Base-by-base conservation (phyloP, 2,329 filamentous ascomycete species). In the Hortaea werneckii region DNA sequence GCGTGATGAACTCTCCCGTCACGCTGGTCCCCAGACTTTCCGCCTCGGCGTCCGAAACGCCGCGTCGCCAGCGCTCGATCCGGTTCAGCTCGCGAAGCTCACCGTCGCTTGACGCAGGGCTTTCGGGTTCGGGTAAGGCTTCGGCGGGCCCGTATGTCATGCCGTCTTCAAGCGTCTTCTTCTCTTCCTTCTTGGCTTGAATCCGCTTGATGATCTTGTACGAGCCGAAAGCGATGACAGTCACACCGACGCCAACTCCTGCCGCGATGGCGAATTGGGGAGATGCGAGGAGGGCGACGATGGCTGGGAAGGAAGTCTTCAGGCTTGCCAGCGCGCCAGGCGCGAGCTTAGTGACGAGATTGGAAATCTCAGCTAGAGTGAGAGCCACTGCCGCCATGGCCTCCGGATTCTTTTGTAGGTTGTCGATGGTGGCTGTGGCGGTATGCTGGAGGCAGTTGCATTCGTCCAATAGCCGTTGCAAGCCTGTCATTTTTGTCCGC, bases 131-230 rank as follows among this genome's bases (percentile, higher is more conserved):
- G 27, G n/a, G 37, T 29, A 12, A 9, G 28, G 43, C 29, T 45
- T 32, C 32, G 20, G 20, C 20, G n/a, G 32, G 32, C 39, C 39
- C 45, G 10, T 44, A 27, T 40, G 49, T 45, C 49, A 49, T 2
- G 40, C 52, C 49, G 43, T 56, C 55, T 32, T 58, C 54, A 12
- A 56, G 40, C 12, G 54, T 40, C 4, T 45, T 51, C 27, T 58
- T 57, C 28, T 65, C 62, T 7, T 59, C 61, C 30, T 68, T 68
- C 47, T 67, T 67, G 10, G 62, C 69, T 58, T 73, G 71, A 54
- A 96, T 86, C 56, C 81, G 83, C 74, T 95, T 94, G 67, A 98
- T 82, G 64, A 98, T 95, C 69, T 95, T 96, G 77, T 87, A 96
- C 5, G 92, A 90, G 44, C 92, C 92, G 49, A 98, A 87, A 64